These are phyloP conservation scores for Pythium plurisporium DNA, from an alignment of 352 stramenopile species.

Conservation along the genomic window DNA sequence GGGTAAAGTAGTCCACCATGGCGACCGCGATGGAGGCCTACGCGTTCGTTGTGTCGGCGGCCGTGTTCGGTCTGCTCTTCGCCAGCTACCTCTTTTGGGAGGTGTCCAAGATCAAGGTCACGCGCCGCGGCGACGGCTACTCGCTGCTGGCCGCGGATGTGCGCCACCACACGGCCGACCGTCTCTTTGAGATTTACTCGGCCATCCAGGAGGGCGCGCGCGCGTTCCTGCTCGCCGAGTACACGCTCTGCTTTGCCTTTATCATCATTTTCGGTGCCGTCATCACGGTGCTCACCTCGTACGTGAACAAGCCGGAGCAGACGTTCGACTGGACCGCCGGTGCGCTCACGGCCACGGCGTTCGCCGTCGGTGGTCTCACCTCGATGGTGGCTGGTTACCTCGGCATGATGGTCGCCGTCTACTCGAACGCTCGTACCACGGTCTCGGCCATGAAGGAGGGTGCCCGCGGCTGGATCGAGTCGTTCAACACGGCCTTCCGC, in stretches of 20 bases:
- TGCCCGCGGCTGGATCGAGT: conserved; percentile 90
- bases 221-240: conserved; percentile 97
- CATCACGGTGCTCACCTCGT: conserved; percentile 91
- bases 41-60: conserved; percentile 54
- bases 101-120: conserved; percentile 87
- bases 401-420: conserved; percentile 99
- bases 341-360: conserved; percentile 93
- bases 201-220: conserved; percentile 98
- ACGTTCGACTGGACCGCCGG: conserved; percentile 89
- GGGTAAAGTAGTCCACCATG: conserved; percentile 33
- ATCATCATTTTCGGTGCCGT: conserved; percentile 87
- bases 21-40: conserved; percentile 54
- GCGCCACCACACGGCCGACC: conserved; percentile 78
- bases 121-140: conserved; percentile 78
- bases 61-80: conserved; percentile 80
- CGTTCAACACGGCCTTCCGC: conserved; percentile 98
- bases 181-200: conserved; percentile 91
- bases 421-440: conserved; percentile 98
- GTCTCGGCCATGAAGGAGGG: conserved; percentile 94
- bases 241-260: conserved; percentile 97
- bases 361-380: conserved; percentile 97
- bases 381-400: conserved; percentile 98
- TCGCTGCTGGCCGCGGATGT: conserved; percentile 67
- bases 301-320: conserved; percentile 80
- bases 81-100: conserved; percentile 84